Evolutionary conservation across 2,329 filamentous ascomycete species (phyloP), one percentile per base, ranked within the genome.

Genomic region (Fusarium paranaense): DNA sequence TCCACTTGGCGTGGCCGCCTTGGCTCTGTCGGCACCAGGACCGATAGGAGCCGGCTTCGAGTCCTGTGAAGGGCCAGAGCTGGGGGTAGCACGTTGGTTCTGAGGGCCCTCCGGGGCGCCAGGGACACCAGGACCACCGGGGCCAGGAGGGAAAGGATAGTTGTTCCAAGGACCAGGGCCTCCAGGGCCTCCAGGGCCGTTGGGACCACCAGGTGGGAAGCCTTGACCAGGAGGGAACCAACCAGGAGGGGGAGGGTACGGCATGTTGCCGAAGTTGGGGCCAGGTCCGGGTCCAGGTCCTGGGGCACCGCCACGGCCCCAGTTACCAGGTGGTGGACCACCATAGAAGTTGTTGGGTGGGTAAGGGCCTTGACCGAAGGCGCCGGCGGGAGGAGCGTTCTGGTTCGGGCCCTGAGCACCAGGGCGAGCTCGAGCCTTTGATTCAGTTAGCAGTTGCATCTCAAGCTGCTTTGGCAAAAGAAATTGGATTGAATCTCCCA

Each of bases 211-310:
- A 71, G 89, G 91, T 37, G 91, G 92, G 76, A 95, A 97, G 30
- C 91, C 92, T 82, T 94, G 93, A 8, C 92, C 92, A 10, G 91
- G 90, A 74, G 93, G 93, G 80, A 92, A 96, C 93, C 94, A 97
- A 65, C 92, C 93, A 27, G 90, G 90, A 56, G 91, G 93, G 18
- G 91, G 92, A 72, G 93, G 93, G 81, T 95, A 97, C 1, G 93
- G 92, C 89, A 95, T 92, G 74, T 91, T 91, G 74, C 91, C 91
- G 77, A 92, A 95, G 30, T 90, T 90, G 71, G 92, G 92, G 50
- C 86, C 88, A 66, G 86, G 85, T 10, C 80, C 88, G 66, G 86
- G 85, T 9, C 80, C 87, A 73, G 92, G 92, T 30, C 87, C 89
- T 63, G 86, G 85, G 35, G 81, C 86, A 64, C 78, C 79, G 11